phyloP scores from a whole-genome alignment of 2,329 filamentous ascomycete genomes.

The Apiospora saccharicola region DNA sequence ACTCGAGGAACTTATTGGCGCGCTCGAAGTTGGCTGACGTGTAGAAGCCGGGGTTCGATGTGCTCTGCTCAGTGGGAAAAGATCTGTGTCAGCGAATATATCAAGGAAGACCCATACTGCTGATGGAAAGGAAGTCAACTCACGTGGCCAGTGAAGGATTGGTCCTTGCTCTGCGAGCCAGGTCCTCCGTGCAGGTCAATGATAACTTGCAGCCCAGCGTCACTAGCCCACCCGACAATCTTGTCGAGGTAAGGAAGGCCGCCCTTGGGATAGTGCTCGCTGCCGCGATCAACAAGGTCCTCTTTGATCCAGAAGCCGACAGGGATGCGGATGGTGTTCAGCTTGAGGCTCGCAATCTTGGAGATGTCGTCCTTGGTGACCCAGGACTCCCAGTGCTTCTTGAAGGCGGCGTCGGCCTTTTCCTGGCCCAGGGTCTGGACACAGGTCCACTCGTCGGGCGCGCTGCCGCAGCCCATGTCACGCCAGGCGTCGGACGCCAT shows the following conservation, averaged over 20 bases:
- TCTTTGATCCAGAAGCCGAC: conserved; percentile 60
- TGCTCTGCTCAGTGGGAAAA: background rate
- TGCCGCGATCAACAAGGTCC: conserved; percentile 48
- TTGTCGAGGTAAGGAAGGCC: conserved; percentile 48
- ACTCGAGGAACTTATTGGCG: conserved; percentile 54
- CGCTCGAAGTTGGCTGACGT: conserved; percentile 57
- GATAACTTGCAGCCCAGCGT: conserved; percentile 56
- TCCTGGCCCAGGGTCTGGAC: conserved; percentile 53
- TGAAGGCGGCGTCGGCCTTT: conserved; percentile 52
- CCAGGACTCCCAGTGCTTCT: conserved; percentile 56
- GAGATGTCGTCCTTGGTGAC: conserved; percentile 54
- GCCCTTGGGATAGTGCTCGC: conserved; percentile 50
- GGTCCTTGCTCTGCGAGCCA: conserved; percentile 49
- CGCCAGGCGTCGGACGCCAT: conserved; percentile 52
- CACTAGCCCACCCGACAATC: conserved; percentile 52
- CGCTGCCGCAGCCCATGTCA: conserved; percentile 52
- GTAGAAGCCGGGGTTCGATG: conserved; percentile 53
- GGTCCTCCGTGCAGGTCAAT: conserved; percentile 58
- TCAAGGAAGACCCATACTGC: background rate
- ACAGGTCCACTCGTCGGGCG: conserved; percentile 56
- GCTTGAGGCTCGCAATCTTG: conserved; percentile 51
- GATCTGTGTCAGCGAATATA: background rate
- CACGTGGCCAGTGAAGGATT: conserved; percentile 51
- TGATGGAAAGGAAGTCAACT: background rate
- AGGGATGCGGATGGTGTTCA: conserved; percentile 58